These are phyloP conservation scores for Tetrapisispora arboricola DNA, from an alignment of 805 yeast species.

Conservation along the genomic window DNA sequence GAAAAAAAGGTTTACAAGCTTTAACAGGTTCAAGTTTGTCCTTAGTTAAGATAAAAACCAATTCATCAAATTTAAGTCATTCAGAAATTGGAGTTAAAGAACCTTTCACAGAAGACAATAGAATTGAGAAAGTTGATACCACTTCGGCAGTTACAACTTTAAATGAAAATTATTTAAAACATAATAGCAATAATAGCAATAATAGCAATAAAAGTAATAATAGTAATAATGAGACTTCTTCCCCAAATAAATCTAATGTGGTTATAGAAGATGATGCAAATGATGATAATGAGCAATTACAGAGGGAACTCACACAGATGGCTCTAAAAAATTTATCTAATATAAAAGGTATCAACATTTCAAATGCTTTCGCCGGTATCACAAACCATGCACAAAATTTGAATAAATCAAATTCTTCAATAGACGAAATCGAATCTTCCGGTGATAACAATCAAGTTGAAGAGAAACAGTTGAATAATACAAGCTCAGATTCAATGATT, in stretches of 20 bases:
- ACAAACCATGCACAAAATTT: not conserved
- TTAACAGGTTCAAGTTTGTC: not conserved
- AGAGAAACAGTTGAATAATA: slow-evolving; percentile 1
- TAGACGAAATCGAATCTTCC: not conserved
- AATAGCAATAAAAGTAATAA: not conserved
- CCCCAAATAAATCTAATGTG: not conserved
- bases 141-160: no score
- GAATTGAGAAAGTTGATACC: slow-evolving; percentile 4
- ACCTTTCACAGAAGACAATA: slow-evolving; percentile 29
- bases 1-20: slow-evolving; percentile 22
- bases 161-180: no score
- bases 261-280: slow-evolving; percentile 15
- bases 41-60: not conserved
- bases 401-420: not conserved
- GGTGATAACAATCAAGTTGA: not conserved
- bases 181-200: slow-evolving; percentile 3
- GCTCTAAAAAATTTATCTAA: slow-evolving; percentile 31
- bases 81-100: slow-evolving; percentile 20
- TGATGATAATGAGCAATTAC: slow-evolving; percentile 23
- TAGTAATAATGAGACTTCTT: not conserved
- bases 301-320: slow-evolving; percentile 30
- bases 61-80: not conserved
- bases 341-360: slow-evolving; percentile 10
- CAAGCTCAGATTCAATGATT: slow-evolving; percentile 13
- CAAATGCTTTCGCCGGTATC: slow-evolving; percentile 1